Percentiles rank a stretch among this genome's conserved stretches.
phyloP scores from a whole-genome alignment of 1,284 basidiomycete genomes.

The Marasmius fiardii region DNA sequence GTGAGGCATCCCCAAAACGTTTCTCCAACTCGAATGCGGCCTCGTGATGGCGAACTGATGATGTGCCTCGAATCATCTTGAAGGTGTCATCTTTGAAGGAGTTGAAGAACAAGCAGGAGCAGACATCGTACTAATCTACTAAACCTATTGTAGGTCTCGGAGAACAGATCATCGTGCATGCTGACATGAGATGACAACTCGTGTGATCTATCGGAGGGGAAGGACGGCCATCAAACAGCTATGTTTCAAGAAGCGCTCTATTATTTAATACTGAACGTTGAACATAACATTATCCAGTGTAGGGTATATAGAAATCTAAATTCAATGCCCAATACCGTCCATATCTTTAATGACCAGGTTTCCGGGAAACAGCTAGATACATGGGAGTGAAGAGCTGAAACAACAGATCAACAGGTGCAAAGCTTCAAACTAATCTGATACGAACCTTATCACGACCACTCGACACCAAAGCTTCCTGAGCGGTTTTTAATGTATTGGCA shows the following conservation, averaged over 20 bases:
- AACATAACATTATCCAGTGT: background rate
- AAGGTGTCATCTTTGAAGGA: too few relatives aligned
- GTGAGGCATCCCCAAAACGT: too few relatives aligned
- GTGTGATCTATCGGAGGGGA: too few relatives aligned
- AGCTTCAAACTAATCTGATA: slow-evolving; percentile 9
- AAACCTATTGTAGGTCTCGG: too few relatives aligned
- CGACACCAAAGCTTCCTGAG: slow-evolving; percentile 76
- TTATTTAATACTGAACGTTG: background rate
- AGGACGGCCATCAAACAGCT: too few relatives aligned
- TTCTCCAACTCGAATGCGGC: too few relatives aligned
- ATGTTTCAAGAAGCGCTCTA: background rate
- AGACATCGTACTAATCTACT: too few relatives aligned
- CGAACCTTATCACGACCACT: slow-evolving; percentile 86
- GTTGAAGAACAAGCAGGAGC: too few relatives aligned
- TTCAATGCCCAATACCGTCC: slow-evolving; percentile 12
- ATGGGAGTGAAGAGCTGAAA: slow-evolving; percentile 77
- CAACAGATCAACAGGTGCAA: slow-evolving; percentile 10
- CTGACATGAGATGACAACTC: too few relatives aligned
- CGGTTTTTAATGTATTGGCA: slow-evolving; percentile 85
- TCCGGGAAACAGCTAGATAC: slow-evolving; percentile 69
- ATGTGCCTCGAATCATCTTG: too few relatives aligned
- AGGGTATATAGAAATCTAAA: slow-evolving; percentile 6
- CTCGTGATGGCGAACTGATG: too few relatives aligned
- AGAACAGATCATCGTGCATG: too few relatives aligned
- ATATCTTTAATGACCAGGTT: slow-evolving; percentile 40